Evolutionary conservation across 164 flowering plant species (phyloP).

Genomic region (Stephania japonica): DNA sequence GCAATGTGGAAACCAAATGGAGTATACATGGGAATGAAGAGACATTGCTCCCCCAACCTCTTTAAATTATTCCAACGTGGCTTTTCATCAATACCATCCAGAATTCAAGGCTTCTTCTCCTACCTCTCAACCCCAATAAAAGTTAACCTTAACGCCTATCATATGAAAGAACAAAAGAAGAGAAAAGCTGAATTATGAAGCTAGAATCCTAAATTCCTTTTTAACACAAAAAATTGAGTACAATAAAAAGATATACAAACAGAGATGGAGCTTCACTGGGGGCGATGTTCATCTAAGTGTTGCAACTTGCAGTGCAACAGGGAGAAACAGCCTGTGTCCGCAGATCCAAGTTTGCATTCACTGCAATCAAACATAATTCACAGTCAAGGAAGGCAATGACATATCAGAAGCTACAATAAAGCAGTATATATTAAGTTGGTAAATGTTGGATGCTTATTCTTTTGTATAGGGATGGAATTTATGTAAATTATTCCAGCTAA

Average conservation of each 20-base stretch:
- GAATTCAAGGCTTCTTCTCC: not conserved
- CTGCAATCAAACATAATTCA: conserved; percentile 10
- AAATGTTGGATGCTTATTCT: not conserved
- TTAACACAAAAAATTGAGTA: conserved; percentile 17
- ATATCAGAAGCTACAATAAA: not conserved
- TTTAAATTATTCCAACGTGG: not conserved
- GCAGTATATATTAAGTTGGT: not conserved
- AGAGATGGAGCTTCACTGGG: conserved; percentile 8
- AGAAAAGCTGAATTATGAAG: not conserved
- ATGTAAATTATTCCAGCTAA: not conserved
- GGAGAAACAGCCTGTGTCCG: conserved; percentile 6
- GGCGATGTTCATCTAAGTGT: conserved; percentile 9
- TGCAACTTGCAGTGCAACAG: conserved; percentile 5
- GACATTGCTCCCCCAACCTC: not conserved
- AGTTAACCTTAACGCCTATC: not conserved
- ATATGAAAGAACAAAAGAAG: not conserved
- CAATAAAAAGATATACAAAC: conserved; percentile 31
- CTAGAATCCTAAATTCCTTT: conserved; percentile 11
- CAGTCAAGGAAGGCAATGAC: not conserved
- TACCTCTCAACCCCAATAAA: not conserved
- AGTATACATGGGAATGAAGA: not conserved
- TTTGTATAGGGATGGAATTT: no score
- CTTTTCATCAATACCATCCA: not conserved
- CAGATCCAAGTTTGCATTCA: not conserved
- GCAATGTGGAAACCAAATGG: not conserved